Conservation (phyloP, 352 stramenopile genomes). For the Pythium coloratum region DNA sequence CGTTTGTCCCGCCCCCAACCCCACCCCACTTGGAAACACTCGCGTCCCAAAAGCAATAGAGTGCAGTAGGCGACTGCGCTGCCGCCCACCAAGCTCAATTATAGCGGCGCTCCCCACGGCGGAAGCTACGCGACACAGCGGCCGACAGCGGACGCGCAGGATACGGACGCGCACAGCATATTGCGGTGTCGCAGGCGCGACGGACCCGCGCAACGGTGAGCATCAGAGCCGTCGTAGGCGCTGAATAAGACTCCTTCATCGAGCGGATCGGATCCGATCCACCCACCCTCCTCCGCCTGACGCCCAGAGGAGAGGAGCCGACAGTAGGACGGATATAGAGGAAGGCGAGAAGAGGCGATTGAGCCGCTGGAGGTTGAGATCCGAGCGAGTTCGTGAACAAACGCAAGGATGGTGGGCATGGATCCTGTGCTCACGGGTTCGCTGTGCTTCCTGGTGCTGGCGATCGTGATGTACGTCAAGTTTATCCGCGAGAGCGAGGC, state of each 20-base stretch:
- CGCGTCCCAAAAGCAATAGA: not conserved
- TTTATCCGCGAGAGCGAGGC: constrained; percentile 80
- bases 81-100: not conserved
- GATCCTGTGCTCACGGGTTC: constrained; percentile 86
- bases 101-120: constrained; percentile 1
- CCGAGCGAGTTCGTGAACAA: not conserved
- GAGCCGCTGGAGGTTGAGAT: not conserved
- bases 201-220: constrained; percentile 1
- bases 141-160: not conserved
- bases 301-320: not conserved
- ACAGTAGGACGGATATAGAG: not conserved
- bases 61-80: not conserved
- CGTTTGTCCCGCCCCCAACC: constrained; percentile 9
- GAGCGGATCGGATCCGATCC: constrained; percentile 1
- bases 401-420: constrained; percentile 41
- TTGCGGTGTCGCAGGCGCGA: constrained; percentile 1
- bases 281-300: not conserved
- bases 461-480: constrained; percentile 88
- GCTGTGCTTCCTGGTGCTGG: constrained; percentile 84
- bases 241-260: not conserved
- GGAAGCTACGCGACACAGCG: not conserved
- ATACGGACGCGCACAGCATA: not conserved
- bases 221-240: not conserved
- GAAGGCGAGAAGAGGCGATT: not conserved
- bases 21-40: not conserved